Conservation (phyloP, 2,329 filamentous ascomycete species). For the Colletotrichum aenigma region DNA sequence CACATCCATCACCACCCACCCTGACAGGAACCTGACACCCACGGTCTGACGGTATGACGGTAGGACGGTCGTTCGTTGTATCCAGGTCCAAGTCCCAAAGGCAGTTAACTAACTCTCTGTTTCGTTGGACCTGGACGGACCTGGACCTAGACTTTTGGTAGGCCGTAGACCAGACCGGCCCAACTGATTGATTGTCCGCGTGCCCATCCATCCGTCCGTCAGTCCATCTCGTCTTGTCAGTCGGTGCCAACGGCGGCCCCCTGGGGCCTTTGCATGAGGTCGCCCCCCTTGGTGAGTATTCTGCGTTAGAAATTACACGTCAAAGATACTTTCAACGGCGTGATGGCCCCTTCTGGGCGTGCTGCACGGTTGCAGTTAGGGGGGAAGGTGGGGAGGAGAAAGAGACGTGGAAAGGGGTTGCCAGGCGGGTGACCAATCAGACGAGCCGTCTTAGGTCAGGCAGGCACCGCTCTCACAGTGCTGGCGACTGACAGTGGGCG, state of each 20-base stretch:
- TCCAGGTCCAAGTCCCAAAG: background rate
- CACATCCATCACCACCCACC: background rate
- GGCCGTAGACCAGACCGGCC: background rate
- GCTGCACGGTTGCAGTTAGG: slow-evolving; percentile 12
- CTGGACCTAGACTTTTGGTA: background rate
- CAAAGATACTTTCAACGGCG: slow-evolving; percentile 20
- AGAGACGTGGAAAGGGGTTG: background rate
- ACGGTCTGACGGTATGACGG: background rate
- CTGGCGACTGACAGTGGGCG: background rate
- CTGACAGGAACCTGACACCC: slow-evolving; percentile 13
- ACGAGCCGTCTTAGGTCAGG: slow-evolving; percentile 6
- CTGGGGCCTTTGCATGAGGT: slow-evolving; percentile 2
- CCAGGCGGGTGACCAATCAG: slow-evolving; percentile 2
- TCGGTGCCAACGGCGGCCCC: background rate
- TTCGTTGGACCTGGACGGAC: background rate
- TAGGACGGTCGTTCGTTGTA: background rate
- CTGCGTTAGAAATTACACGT: slow-evolving; percentile 7
- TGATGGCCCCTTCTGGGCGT: slow-evolving; percentile 9
- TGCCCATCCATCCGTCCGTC: background rate
- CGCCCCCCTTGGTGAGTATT: background rate
- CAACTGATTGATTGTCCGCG: background rate
- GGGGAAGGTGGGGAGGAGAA: background rate
- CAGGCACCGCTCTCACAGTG: background rate
- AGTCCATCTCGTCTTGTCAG: background rate
- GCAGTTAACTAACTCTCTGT: too few species aligned